phyloP scores from a whole-genome alignment of 306 rosid genomes.

The Hippophae rhamnoides region DNA sequence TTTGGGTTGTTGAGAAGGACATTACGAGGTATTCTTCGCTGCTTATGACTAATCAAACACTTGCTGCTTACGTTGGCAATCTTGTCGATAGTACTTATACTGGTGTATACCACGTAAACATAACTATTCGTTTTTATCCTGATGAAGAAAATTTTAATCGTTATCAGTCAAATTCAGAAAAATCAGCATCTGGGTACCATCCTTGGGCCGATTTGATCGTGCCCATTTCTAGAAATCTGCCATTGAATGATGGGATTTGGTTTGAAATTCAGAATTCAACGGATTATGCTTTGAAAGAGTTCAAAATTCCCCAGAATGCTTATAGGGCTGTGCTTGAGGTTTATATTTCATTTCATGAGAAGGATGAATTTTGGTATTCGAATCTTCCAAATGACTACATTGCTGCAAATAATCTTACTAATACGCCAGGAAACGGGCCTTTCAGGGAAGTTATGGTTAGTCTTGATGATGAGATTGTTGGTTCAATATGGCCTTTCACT shows the following conservation, averaged over 20 bases:
- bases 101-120: conserved; percentile 66
- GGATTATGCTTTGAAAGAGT: conserved; percentile 37
- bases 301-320: conserved; percentile 51
- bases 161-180: conserved; percentile 7
- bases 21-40: conserved; percentile 61
- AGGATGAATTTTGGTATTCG: conserved; percentile 64
- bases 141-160: neutral
- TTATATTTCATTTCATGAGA: conserved; percentile 77
- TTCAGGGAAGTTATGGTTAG: conserved; percentile 74
- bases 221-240: conserved; percentile 54
- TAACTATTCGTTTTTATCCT: conserved; percentile 52
- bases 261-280: conserved; percentile 45
- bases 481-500: conserved; percentile 72
- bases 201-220: conserved; percentile 55
- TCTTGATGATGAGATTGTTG: conserved; percentile 47
- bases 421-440: conserved; percentile 55
- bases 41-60: conserved; percentile 39
- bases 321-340: conserved; percentile 81
- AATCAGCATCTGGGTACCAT: conserved; percentile 23
- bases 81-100: conserved; percentile 45
- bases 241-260: conserved; percentile 66
- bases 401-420: conserved; percentile 44
- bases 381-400: conserved; percentile 55
- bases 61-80: conserved; percentile 63
- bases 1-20: conserved; percentile 73